Conservation (phyloP, 75 land plant species). For the Larix kaempferi region DNA sequence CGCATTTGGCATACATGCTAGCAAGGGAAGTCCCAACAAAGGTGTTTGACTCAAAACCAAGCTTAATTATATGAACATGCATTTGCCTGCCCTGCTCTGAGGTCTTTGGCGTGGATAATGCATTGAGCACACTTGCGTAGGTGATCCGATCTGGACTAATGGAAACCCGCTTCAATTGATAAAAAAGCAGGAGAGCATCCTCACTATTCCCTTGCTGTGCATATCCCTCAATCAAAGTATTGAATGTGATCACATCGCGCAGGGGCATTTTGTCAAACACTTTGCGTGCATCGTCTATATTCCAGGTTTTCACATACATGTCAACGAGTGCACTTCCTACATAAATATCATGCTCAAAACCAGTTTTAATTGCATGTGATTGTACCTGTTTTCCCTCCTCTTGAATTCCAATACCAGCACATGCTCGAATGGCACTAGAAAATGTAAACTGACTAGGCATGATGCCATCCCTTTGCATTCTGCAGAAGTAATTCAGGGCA, state of each 20-base stretch:
- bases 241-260: slow-evolving; percentile 40
- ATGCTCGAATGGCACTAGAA: slow-evolving; percentile 1
- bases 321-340: slow-evolving; percentile 15
- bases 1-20: slow-evolving; percentile 26
- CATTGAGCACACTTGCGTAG: slow-evolving; percentile 40
- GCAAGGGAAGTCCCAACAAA: slow-evolving; percentile 45
- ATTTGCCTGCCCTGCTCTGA: slow-evolving; percentile 23
- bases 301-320: slow-evolving; percentile 13
- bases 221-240: slow-evolving; percentile 46
- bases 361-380: slow-evolving; percentile 6
- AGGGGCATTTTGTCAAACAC: slow-evolving; percentile 21
- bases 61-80: slow-evolving; percentile 25
- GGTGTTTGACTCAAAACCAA: slow-evolving; percentile 35
- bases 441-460: slow-evolving; percentile 6
- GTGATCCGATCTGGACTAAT: slow-evolving; percentile 34
- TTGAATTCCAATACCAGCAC: neutral
- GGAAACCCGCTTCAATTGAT: slow-evolving; percentile 14
- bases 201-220: slow-evolving; percentile 30
- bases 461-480: slow-evolving; percentile 1
- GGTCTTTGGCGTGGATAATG: slow-evolving; percentile 25
- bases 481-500: slow-evolving; percentile 4
- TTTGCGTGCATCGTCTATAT: slow-evolving; percentile 26
- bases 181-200: slow-evolving; percentile 24
- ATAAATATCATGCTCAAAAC: slow-evolving; percentile 16
- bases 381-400: slow-evolving; percentile 12